A percentile compares a stretch with the other conserved stretches of the same genome.
These are phyloP conservation scores for Penicillium crustosum DNA, from an alignment of 2,329 filamentous ascomycete genomes.

Conservation along the genomic window DNA sequence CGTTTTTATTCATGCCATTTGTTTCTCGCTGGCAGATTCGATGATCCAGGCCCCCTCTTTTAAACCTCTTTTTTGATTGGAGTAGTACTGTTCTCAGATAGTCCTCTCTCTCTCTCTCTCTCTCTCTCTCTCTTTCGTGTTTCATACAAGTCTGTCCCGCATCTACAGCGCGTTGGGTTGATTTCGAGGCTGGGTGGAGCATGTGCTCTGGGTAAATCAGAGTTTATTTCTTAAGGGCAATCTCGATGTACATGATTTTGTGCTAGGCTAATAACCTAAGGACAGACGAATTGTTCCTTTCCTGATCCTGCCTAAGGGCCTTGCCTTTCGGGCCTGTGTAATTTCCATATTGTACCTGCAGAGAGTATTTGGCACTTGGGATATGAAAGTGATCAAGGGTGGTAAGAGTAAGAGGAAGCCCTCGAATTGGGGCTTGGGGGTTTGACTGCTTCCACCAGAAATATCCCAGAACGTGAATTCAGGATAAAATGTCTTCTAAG, in stretches of 20 bases:
- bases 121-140: background rate
- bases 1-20: slow-evolving; percentile 5
- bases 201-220: background rate
- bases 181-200: background rate
- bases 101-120: background rate
- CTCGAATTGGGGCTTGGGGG: background rate
- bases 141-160: background rate
- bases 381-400: background rate
- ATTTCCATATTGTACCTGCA: background rate
- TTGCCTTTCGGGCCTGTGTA: background rate
- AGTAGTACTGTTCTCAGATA: background rate
- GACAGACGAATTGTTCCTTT: background rate
- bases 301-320: background rate
- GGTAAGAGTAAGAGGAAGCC: background rate
- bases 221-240: background rate
- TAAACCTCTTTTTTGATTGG: background rate
- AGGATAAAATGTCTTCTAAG: no score
- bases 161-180: background rate
- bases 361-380: background rate
- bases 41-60: background rate
- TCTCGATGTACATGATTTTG: slow-evolving; percentile 2
- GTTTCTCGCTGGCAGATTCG: background rate
- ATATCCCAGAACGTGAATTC: background rate
- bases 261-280: background rate
- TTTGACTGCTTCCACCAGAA: background rate